Conservation (phyloP, 2,329 filamentous ascomycete species). For the Neofusicoccum sp. region DNA sequence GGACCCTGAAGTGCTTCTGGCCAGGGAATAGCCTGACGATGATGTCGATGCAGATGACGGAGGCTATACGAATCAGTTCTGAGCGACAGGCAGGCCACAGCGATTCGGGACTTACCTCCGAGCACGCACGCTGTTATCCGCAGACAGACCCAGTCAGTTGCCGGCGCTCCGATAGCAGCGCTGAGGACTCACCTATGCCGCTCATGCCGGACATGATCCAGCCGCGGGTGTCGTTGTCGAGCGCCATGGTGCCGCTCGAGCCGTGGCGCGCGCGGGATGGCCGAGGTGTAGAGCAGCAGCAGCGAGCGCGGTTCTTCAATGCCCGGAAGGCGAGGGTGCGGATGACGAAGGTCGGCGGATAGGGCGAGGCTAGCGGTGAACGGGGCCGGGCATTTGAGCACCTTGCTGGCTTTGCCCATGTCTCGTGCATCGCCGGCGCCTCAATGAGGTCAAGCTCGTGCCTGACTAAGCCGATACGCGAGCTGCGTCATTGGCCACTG, state of each 20-base stretch:
- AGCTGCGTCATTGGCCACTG: not conserved
- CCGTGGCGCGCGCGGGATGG: not conserved
- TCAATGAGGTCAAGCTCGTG: not conserved
- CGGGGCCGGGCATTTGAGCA: conserved; percentile 8
- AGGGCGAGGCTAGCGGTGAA: not conserved
- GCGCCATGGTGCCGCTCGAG: conserved; percentile 15
- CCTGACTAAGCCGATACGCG: not conserved
- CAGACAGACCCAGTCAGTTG: conserved; percentile 1
- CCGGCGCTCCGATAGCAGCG: not conserved
- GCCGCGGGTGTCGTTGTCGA: conserved; percentile 68
- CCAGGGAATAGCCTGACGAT: conserved; percentile 71
- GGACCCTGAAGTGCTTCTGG: conserved; percentile 76
- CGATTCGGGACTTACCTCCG: conserved; percentile 29
- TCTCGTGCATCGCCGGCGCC: not conserved
- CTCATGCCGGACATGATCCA: conserved; percentile 88
- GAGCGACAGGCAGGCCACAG: conserved; percentile 7
- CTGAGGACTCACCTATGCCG: conserved; percentile 63
- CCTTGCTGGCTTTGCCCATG: conserved; percentile 14
- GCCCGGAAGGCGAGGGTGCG: not conserved
- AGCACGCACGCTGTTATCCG: conserved; percentile 34
- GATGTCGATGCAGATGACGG: conserved; percentile 83
- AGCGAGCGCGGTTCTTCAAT: not conserved
- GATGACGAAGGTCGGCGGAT: not conserved
- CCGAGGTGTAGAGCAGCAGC: not conserved
- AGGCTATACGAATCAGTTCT: conserved; percentile 51